These are phyloP conservation scores for Pseudopithomyces chartarum DNA, from an alignment of 2,329 filamentous ascomycete species.

Conservation along the genomic window DNA sequence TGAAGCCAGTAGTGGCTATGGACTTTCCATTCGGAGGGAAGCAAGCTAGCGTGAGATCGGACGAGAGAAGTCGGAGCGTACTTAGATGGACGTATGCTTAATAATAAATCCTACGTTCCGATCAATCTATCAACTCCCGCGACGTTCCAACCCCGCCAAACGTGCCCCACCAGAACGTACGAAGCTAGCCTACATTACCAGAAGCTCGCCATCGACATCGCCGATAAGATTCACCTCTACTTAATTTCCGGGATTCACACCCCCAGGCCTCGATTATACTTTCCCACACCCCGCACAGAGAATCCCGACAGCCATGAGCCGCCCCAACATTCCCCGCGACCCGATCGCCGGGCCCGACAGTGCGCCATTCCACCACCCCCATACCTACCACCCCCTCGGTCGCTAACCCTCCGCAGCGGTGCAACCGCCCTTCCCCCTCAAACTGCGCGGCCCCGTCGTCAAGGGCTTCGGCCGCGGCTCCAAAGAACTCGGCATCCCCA, in stretches of 20 bases:
- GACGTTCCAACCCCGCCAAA: too few relatives aligned
- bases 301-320: constrained; percentile 23
- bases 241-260: background rate
- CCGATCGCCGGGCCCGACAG: constrained; percentile 65
- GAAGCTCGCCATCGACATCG: constrained; percentile 6
- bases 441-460: constrained; percentile 84
- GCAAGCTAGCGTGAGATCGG: too few relatives aligned
- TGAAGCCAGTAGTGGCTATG: too few relatives aligned
- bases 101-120: too few relatives aligned
- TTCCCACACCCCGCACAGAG: background rate
- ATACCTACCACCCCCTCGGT: background rate
- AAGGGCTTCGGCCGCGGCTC: constrained; percentile 92
- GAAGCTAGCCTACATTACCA: constrained; percentile 22
- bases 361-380: background rate
- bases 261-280: background rate
- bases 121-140: too few relatives aligned
- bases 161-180: constrained; percentile 19
- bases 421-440: constrained; percentile 77
- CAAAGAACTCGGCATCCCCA: constrained; percentile 96
- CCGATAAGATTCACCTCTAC: background rate
- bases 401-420: constrained; percentile 63
- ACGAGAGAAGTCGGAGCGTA: too few relatives aligned
- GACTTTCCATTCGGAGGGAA: too few relatives aligned
- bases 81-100: too few relatives aligned
- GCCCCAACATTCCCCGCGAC: constrained; percentile 62